phyloP scores from a whole-genome alignment of 495 filamentous ascomycete genomes.

The Massariosphaeria phaeospora region DNA sequence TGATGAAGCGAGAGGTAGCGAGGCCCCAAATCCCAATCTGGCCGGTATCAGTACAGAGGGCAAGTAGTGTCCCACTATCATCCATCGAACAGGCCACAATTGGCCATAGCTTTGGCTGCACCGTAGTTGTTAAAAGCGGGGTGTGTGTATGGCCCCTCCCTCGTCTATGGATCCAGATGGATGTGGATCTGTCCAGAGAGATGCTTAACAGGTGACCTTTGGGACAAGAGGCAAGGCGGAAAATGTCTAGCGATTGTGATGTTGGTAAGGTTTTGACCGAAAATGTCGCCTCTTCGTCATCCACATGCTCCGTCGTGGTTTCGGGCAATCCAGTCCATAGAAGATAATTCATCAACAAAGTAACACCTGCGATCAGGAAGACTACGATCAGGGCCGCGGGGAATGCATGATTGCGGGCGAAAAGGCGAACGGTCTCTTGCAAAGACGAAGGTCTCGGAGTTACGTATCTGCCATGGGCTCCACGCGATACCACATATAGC shows the following conservation, averaged over 20 bases:
- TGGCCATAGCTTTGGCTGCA: conserved; percentile 49
- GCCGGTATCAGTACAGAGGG: conserved; percentile 54
- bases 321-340: conserved; percentile 50
- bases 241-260: conserved; percentile 60
- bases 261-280: conserved; percentile 53
- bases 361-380: conserved; percentile 52
- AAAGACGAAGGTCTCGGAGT: conserved; percentile 41
- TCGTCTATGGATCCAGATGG: conserved; percentile 48
- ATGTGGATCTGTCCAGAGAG: conserved; percentile 58
- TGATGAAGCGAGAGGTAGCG: conserved; percentile 47
- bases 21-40: conserved; percentile 57
- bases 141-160: conserved; percentile 36
- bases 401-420: conserved; percentile 52
- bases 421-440: conserved; percentile 52
- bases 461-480: conserved; percentile 51
- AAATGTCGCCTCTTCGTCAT: conserved; percentile 49
- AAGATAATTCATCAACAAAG: conserved; percentile 62
- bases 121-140: conserved; percentile 40
- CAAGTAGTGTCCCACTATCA: conserved; percentile 55
- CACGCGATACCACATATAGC: conserved; percentile 60
- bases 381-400: conserved; percentile 53
- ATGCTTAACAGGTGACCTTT: conserved; percentile 61
- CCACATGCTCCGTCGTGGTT: conserved; percentile 29
- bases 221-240: conserved; percentile 52
- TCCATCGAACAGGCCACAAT: conserved; percentile 57